phyloP scores from a whole-genome alignment of 1,284 basidiomycete genomes.

The Ceratobasidium theobromae region DNA sequence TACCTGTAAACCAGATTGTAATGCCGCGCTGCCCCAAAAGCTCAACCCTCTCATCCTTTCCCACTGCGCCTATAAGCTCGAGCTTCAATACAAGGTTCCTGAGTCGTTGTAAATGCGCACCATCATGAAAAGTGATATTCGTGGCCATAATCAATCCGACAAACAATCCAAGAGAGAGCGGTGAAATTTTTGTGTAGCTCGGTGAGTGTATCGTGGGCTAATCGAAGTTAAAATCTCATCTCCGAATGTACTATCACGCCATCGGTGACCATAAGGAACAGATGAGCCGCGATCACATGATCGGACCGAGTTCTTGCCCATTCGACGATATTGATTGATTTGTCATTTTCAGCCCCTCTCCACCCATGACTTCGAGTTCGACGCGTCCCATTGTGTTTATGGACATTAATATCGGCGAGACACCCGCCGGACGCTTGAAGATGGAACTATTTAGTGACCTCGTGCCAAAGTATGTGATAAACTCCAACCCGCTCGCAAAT shows the following conservation, averaged over 20 bases:
- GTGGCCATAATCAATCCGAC: slow-evolving; percentile 79
- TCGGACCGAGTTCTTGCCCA: too few relatives aligned
- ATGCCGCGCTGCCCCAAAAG: slow-evolving; percentile 79
- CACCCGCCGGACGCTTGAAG: slow-evolving; percentile 89
- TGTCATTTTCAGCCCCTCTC: too few relatives aligned
- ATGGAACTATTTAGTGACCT: slow-evolving; percentile 94
- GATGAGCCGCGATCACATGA: too few relatives aligned
- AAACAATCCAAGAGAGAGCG: too few relatives aligned
- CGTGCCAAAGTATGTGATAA: slow-evolving; percentile 71
- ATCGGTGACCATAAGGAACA: too few relatives aligned
- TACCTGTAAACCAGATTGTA: slow-evolving; percentile 94
- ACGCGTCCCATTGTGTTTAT: slow-evolving; percentile 90
- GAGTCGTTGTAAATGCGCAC: slow-evolving; percentile 42
- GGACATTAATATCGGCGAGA: slow-evolving; percentile 95
- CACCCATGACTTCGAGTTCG: slow-evolving; percentile 14
- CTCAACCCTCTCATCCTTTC: slow-evolving; percentile 62
- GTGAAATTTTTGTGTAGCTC: too few relatives aligned
- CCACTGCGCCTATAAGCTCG: slow-evolving; percentile 67
- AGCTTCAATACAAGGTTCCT: background rate
- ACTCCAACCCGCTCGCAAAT: background rate
- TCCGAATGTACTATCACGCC: too few relatives aligned
- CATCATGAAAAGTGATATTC: slow-evolving; percentile 84
- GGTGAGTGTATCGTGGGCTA: too few relatives aligned
- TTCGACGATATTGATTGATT: too few relatives aligned
- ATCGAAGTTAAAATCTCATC: too few relatives aligned